These are phyloP conservation scores for Venturia pyrina DNA, from an alignment of 2,329 filamentous ascomycete species.

Conservation along the genomic window DNA sequence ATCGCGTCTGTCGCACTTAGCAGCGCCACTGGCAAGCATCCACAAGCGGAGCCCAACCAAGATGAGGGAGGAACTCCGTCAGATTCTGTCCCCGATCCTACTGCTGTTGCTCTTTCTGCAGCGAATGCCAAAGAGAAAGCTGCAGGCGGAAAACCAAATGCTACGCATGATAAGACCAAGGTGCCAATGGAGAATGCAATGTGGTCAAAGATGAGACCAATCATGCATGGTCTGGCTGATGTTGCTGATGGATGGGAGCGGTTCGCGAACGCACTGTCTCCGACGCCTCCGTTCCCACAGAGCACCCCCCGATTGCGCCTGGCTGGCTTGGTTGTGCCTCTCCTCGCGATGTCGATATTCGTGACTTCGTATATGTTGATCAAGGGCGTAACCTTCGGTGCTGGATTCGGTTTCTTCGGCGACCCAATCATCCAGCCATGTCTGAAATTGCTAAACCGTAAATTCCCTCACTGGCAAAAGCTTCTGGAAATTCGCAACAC, in stretches of 20 bases:
- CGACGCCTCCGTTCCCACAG: slow-evolving; percentile 37
- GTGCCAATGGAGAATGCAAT: slow-evolving; percentile 67
- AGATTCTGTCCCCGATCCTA: slow-evolving; percentile 51
- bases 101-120: slow-evolving; percentile 42
- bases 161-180: slow-evolving; percentile 64
- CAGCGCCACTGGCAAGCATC: slow-evolving; percentile 67
- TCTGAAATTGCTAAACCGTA: slow-evolving; percentile 48
- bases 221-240: slow-evolving; percentile 57
- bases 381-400: slow-evolving; percentile 55
- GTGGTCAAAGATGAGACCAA: slow-evolving; percentile 63
- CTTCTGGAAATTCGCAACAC: slow-evolving; percentile 65
- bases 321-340: slow-evolving; percentile 34
- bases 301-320: slow-evolving; percentile 35
- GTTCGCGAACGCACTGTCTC: slow-evolving; percentile 46
- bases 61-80: slow-evolving; percentile 28
- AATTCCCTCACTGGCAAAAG: slow-evolving; percentile 63
- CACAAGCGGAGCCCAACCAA: slow-evolving; percentile 51
- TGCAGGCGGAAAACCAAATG: slow-evolving; percentile 38
- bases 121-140: slow-evolving; percentile 45
- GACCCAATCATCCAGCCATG: slow-evolving; percentile 59
- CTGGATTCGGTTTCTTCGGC: slow-evolving; percentile 72
- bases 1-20: slow-evolving; percentile 63
- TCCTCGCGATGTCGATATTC: slow-evolving; percentile 34
- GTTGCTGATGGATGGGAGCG: slow-evolving; percentile 54
- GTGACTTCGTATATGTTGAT: slow-evolving; percentile 40